Base-by-base conservation (phyloP, 352 stramenopile genomes). In the Pythium angustatum region DNA sequence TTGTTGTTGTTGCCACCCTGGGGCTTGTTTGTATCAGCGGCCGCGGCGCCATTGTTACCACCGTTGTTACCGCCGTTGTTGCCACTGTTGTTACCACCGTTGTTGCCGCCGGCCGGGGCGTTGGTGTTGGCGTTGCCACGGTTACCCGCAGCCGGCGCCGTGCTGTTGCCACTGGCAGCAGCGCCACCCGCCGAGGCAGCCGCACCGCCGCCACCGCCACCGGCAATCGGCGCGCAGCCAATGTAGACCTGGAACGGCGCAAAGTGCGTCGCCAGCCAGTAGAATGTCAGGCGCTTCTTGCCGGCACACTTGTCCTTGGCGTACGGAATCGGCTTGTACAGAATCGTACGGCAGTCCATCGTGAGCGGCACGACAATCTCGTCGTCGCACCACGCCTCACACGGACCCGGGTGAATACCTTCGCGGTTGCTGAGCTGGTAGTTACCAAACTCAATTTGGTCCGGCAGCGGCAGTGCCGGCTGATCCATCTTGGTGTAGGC, bases 181-280 rank as follows among this genome's bases (percentile, higher is more conserved):
- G 10, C 47, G 38, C 26, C 26, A 15, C 9, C 27, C 9, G 47
- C 15, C 7, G n/a, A 10, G 26, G 21, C 44, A 49, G 10, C n/a
- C 7, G 7, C 41, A 49, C 41, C 41, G 26, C 44, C 21, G 44
- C 44, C 44, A 22, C 27, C 49, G 7, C 9, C 55, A 14, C 44
- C 44, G 12, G 19, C 2, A 12, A 62, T 17, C 26, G 40, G 40
- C 19, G 30, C 55, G 33, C 57, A 64, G 30, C 36, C 26, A 28
- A 64, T 66, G 64, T 88, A 86, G 41, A 86, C 67, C 69, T 88
- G 79, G 75, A 76, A 88, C 41, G 58, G 64, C 24, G 54, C 40
- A 21, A 65, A 64, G 54, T 86, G 79, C 64, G 82, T 77, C 12
- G 66, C 75, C 27, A 86, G 40, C 79, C 79, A 88, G 65, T 79